Percentiles rank a stretch among this genome's conserved stretches.
phyloP scores from a whole-genome alignment of 148 eudicot species.

The Nepenthes gracilis region DNA sequence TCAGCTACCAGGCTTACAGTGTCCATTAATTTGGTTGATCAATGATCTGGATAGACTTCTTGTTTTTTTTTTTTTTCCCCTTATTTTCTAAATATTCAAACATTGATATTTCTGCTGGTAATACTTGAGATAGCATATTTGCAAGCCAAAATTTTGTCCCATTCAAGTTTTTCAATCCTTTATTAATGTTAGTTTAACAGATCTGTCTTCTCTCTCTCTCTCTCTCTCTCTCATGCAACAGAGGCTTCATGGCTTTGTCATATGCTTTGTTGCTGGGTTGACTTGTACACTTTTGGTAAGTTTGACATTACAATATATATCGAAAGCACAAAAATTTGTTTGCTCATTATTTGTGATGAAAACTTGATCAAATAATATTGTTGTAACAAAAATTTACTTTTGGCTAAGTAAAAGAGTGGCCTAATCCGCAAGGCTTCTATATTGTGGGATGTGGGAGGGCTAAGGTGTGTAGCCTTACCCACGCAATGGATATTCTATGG shows the following conservation, averaged over 20 bases:
- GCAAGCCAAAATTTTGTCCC: too few relatives aligned
- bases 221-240: constrained; percentile 18
- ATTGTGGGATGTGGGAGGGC: too few relatives aligned
- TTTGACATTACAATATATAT: constrained; percentile 2
- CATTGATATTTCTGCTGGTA: too few relatives aligned
- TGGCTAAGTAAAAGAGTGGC: too few relatives aligned
- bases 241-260: constrained; percentile 86
- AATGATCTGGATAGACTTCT: neutral
- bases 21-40: neutral
- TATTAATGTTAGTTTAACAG: too few relatives aligned
- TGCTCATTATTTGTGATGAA: neutral
- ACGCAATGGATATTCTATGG: too few relatives aligned
- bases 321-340: neutral
- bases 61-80: neutral
- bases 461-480: too few relatives aligned
- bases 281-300: constrained; percentile 91
- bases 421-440: too few relatives aligned
- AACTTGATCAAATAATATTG: neutral
- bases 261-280: constrained; percentile 80
- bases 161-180: neutral
- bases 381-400: too few relatives aligned
- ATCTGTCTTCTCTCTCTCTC: too few relatives aligned
- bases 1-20: neutral
- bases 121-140: too few relatives aligned
- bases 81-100: too few relatives aligned